Percentiles rank a stretch among this genome's conserved stretches.
phyloP scores from a whole-genome alignment of 306 rosid genomes.

The Sesbania bispinosa region DNA sequence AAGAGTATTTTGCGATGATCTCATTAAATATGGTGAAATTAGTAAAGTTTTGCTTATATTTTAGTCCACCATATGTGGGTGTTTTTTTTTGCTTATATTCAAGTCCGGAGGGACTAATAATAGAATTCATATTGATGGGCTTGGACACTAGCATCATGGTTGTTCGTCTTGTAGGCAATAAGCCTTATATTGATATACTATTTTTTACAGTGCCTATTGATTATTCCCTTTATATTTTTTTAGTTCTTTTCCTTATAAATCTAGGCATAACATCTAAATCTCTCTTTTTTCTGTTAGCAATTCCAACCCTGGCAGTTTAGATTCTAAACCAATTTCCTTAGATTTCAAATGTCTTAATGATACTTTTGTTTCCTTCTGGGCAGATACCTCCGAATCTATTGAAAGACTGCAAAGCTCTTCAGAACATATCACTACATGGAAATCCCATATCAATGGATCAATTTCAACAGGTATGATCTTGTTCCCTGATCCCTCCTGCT shows the following conservation, averaged over 20 bases:
- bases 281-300: background rate
- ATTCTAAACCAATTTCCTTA: background rate
- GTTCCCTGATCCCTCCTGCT: background rate
- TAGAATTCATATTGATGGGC: background rate
- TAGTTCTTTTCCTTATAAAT: background rate
- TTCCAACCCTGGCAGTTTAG: background rate
- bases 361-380: slow-evolving; percentile 16
- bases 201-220: background rate
- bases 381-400: slow-evolving; percentile 74
- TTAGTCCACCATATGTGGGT: no score
- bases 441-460: slow-evolving; percentile 91
- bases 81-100: no score
- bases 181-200: background rate
- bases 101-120: no score
- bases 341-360: slow-evolving; percentile 3
- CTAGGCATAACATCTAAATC: background rate
- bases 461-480: slow-evolving; percentile 72
- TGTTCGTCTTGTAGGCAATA: background rate
- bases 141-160: background rate
- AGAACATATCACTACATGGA: slow-evolving; percentile 82
- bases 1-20: no score
- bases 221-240: background rate
- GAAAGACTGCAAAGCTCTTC: slow-evolving; percentile 89
- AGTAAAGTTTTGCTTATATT: no score
- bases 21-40: no score